Percentiles rank a stretch among this genome's conserved stretches.
These are phyloP conservation scores for Camelina laxa DNA, from an alignment of 345 rosid species.

Conservation along the genomic window DNA sequence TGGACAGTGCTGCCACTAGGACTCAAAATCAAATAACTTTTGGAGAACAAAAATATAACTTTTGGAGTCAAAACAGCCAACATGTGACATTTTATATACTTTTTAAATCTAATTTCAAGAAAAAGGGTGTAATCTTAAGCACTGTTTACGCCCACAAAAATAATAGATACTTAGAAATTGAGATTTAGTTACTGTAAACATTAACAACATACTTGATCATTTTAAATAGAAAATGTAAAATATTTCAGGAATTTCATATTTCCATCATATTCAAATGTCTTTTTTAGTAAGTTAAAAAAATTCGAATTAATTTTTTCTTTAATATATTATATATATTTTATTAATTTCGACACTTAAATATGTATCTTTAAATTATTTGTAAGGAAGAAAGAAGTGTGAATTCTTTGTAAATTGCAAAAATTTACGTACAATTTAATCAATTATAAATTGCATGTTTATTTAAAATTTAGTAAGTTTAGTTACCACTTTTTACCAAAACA, in stretches of 20 bases:
- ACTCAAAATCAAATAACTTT: neutral
- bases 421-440: too few relatives aligned
- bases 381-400: too few relatives aligned
- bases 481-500: too few relatives aligned
- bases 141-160: neutral
- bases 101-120: slow-evolving; percentile 1
- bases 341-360: too few relatives aligned
- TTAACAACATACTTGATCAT: neutral
- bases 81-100: slow-evolving; percentile 2
- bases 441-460: too few relatives aligned
- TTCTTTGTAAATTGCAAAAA: too few relatives aligned
- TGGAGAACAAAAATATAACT: neutral
- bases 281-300: neutral
- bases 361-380: too few relatives aligned
- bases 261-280: neutral
- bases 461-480: too few relatives aligned
- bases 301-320: neutral
- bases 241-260: neutral
- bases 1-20: neutral
- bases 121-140: neutral
- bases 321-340: neutral
- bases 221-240: neutral
- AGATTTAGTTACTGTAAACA: slow-evolving; percentile 11
- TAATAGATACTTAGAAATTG: neutral
- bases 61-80: neutral